Percentiles rank a stretch among this genome's conserved stretches.
phyloP scores from a whole-genome alignment of 805 yeast species.

The Saccharomyces mikatae region DNA sequence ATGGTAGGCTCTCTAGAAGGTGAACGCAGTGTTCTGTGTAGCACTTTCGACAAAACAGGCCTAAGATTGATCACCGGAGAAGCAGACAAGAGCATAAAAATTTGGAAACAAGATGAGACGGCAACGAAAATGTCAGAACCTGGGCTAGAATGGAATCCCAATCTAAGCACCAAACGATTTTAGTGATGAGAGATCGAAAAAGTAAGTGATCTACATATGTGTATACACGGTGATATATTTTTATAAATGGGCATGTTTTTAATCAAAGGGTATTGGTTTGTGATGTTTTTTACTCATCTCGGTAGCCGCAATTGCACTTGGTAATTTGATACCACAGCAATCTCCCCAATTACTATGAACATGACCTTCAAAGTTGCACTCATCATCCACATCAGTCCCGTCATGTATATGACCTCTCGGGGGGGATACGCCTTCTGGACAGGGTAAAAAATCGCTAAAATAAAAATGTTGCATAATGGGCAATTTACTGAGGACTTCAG shows the following conservation, averaged over 20 bases:
- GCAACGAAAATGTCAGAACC: constrained; percentile 27
- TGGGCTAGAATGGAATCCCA: constrained; percentile 29
- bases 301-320: constrained; percentile 90
- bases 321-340: constrained; percentile 94
- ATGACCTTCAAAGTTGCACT: constrained; percentile 24
- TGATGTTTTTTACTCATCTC: constrained; percentile 36
- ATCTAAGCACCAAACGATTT: constrained; percentile 23
- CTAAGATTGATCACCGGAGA: constrained; percentile 77
- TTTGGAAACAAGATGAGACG: constrained; percentile 49
- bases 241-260: constrained; percentile 4
- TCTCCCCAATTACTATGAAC: constrained; percentile 77
- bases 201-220: not conserved
- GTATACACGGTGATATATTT: not conserved
- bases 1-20: constrained; percentile 65
- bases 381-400: constrained; percentile 23
- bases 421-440: constrained; percentile 62
- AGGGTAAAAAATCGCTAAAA: constrained; percentile 63
- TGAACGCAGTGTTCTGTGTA: constrained; percentile 59
- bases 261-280: constrained; percentile 63
- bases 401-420: constrained; percentile 23
- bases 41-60: constrained; percentile 74
- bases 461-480: constrained; percentile 93
- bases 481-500: constrained; percentile 80
- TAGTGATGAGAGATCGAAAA: constrained; percentile 1
- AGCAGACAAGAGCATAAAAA: constrained; percentile 77